Evolutionary conservation across 2,329 filamentous ascomycete species (phyloP).

Genomic region (Trichothecium roseum): DNA sequence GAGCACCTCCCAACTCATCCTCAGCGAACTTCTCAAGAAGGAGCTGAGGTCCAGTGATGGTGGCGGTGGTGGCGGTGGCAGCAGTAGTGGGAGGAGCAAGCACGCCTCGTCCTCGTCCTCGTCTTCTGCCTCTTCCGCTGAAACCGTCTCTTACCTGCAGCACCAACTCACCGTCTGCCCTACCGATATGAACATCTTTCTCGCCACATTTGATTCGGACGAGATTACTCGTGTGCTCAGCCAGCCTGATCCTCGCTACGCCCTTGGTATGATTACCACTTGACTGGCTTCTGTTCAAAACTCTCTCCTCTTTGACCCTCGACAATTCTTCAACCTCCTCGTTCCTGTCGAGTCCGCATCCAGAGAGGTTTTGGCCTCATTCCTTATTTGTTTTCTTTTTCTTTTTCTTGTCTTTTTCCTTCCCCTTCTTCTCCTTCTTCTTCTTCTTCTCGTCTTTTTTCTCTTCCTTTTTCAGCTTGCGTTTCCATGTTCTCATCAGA

Average conservation of each 20-base stretch:
- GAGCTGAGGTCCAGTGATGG: slow-evolving; percentile 17
- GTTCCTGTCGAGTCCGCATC: not conserved
- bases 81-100: slow-evolving; percentile 20
- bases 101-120: too few species aligned
- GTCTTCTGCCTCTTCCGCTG: too few species aligned
- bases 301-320: not conserved
- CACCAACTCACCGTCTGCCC: slow-evolving; percentile 12
- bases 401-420: not conserved
- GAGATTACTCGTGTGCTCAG: slow-evolving; percentile 40
- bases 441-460: not conserved
- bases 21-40: slow-evolving; percentile 46
- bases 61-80: slow-evolving; percentile 7
- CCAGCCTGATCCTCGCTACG: slow-evolving; percentile 44
- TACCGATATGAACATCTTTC: slow-evolving; percentile 43
- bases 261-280: slow-evolving; percentile 39
- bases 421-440: not conserved
- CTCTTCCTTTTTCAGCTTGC: too few species aligned
- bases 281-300: slow-evolving; percentile 12
- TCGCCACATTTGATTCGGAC: slow-evolving; percentile 35
- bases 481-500: too few species aligned
- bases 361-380: not conserved
- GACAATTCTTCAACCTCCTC: not conserved
- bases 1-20: slow-evolving; percentile 41
- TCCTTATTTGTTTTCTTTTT: slow-evolving; percentile 1
- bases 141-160: slow-evolving; percentile 4